Percentiles rank a stretch among this genome's conserved stretches.
phyloP scores from a whole-genome alignment of 176 grass and related monocot genomes.

The Melocanna baccifera region DNA sequence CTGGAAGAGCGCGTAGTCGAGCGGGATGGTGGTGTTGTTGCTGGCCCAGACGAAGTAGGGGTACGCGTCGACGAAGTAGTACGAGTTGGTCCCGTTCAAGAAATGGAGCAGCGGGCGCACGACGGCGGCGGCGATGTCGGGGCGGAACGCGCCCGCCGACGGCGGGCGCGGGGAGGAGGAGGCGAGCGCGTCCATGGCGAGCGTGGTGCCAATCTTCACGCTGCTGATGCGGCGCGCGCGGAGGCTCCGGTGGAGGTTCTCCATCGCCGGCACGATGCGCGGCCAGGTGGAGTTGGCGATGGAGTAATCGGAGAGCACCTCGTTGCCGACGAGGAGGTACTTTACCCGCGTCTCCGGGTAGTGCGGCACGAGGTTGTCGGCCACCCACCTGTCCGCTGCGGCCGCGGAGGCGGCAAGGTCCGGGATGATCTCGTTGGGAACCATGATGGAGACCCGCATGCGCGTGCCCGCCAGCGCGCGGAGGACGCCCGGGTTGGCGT shows the following conservation, averaged over 20 bases:
- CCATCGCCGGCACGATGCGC: slow-evolving; percentile 70
- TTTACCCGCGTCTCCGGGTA: slow-evolving; percentile 47
- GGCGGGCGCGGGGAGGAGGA: slow-evolving; percentile 55
- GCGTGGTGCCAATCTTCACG: slow-evolving; percentile 80
- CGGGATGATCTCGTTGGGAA: slow-evolving; percentile 75
- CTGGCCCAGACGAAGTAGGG: slow-evolving; percentile 75
- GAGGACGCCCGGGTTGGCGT: slow-evolving; percentile 72
- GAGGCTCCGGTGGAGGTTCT: slow-evolving; percentile 62
- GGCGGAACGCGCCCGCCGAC: slow-evolving; percentile 57
- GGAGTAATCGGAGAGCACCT: slow-evolving; percentile 78
- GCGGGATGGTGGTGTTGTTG: slow-evolving; percentile 38
- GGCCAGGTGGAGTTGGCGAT: slow-evolving; percentile 53
- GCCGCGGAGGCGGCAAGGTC: slow-evolving; percentile 46
- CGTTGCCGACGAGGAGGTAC: slow-evolving; percentile 90
- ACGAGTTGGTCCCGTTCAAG: slow-evolving; percentile 60
- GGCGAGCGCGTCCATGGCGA: slow-evolving; percentile 77
- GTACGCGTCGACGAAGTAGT: slow-evolving; percentile 84
- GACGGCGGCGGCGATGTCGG: slow-evolving; percentile 62
- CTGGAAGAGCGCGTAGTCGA: slow-evolving; percentile 65
- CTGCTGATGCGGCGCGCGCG: slow-evolving; percentile 35
- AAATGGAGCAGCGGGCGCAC: slow-evolving; percentile 71
- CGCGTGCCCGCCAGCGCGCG: slow-evolving; percentile 54
- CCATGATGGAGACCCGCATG: slow-evolving; percentile 82
- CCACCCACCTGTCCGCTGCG: slow-evolving; percentile 68
- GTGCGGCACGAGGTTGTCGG: slow-evolving; percentile 55